phyloP scores from a whole-genome alignment of 176 grass and related monocot genomes.

The Ananas comosus region DNA sequence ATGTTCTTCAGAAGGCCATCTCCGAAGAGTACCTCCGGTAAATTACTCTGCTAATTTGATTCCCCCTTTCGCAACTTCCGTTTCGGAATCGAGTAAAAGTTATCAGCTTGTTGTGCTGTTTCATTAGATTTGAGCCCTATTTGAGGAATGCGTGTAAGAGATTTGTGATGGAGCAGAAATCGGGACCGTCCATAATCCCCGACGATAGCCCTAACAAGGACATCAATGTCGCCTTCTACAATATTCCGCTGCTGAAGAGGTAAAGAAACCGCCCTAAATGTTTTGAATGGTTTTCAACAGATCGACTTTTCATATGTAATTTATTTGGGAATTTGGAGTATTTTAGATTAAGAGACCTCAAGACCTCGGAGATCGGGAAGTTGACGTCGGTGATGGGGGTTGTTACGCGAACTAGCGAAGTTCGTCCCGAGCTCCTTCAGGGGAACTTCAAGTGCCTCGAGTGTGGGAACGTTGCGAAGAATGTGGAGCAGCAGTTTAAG shows the following conservation, averaged over 20 bases:
- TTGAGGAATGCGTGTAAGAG: slow-evolving; percentile 89
- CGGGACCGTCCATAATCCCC: slow-evolving; percentile 52
- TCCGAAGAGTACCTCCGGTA: slow-evolving; percentile 88
- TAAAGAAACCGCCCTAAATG: not conserved
- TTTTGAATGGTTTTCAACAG: not conserved
- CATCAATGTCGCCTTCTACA: slow-evolving; percentile 90
- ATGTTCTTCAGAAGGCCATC: slow-evolving; percentile 86
- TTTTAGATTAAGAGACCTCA: slow-evolving; percentile 72
- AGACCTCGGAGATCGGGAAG: slow-evolving; percentile 83
- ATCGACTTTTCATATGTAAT: not conserved
- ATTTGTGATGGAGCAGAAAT: slow-evolving; percentile 65
- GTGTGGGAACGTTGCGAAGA: slow-evolving; percentile 69
- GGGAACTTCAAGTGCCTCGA: slow-evolving; percentile 87
- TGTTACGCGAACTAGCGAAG: slow-evolving; percentile 88
- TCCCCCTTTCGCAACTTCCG: not conserved
- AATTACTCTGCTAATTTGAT: not conserved
- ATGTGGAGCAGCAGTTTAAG: slow-evolving; percentile 97
- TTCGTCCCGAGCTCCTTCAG: slow-evolving; percentile 80
- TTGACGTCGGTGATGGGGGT: slow-evolving; percentile 94
- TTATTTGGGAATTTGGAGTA: not conserved
- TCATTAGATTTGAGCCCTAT: slow-evolving; percentile 65
- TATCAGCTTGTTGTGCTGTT: not conserved
- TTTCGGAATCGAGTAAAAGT: not conserved
- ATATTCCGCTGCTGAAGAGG: slow-evolving; percentile 77
- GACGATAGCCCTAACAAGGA: slow-evolving; percentile 87